Evolutionary conservation across 257 asterid genomes (phyloP), one percentile per base, ranked within the genome.

Genomic region (Anisodus tanguticus): DNA sequence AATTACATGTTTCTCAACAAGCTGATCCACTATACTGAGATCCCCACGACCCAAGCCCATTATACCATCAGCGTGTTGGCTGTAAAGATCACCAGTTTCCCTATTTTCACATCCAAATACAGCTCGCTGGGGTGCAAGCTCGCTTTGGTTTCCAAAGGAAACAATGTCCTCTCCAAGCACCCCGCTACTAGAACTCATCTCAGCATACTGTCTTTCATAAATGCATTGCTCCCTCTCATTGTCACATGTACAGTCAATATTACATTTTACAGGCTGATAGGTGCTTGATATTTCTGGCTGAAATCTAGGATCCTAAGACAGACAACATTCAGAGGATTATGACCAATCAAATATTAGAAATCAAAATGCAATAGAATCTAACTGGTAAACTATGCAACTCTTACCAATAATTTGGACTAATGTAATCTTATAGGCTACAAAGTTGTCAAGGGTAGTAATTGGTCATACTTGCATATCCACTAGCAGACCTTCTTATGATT

Each of bases 11-110:
- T 94, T 97, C 11, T 92, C 95, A 85, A 97, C 98, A 62, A 97
- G 98, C 89, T 97, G 99, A 90, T 97, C 99, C 72, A 97, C 97
- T 78, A 95, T 91, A 92, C 99, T 93, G 83, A 97, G 98, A 86
- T 97, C 98, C 85, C 99, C 99, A 83, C 98, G 98, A 39, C 98
- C 98, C 87, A 97, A 89, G 84, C 98, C 99, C 97, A 97, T 95
- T 81, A 97, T 97, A 66, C 99, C 99, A 93, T 97, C 98, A 85
- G 99, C 99, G 85, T 93, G 99, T 86, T 97, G 98, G 89, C 95
- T 94, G 89, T 92, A 97, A 68, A 97, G 97, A 85, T 97, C 99
- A 77, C 99, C 99, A 37, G 99, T 94, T 92, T 97, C 99, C 92
- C 91, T 82, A 84, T 91, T 93, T 91, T 95, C 99, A 89, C 99